Conservation (phyloP, 1,139 yeast species). For the Blastobotrys aristatus region DNA sequence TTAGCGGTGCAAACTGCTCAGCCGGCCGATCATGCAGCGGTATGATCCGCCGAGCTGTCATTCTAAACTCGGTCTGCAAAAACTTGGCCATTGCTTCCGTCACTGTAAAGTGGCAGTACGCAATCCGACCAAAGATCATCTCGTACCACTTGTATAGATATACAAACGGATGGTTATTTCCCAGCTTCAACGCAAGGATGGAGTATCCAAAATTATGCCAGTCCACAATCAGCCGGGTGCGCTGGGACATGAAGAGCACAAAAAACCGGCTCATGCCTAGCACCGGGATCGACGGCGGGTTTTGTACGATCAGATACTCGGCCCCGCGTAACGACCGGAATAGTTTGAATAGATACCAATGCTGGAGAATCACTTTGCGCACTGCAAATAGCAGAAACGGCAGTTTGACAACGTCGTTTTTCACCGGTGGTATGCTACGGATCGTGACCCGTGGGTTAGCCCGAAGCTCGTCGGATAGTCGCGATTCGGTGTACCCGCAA, state of each 20-base stretch:
- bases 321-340: constrained; percentile 56
- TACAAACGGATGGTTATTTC: constrained; percentile 57
- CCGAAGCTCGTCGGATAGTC: constrained; percentile 29
- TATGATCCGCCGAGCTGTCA: constrained; percentile 39
- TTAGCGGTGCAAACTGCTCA: constrained; percentile 54
- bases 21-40: constrained; percentile 44
- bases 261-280: constrained; percentile 58
- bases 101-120: constrained; percentile 74
- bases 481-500: constrained; percentile 70
- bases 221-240: constrained; percentile 69
- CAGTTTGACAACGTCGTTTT: constrained; percentile 38
- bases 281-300: constrained; percentile 91
- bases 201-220: constrained; percentile 96
- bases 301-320: constrained; percentile 67
- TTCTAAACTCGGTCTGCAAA: constrained; percentile 50
- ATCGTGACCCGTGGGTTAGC: constrained; percentile 25
- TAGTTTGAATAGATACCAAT: constrained; percentile 42
- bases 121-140: constrained; percentile 48
- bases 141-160: constrained; percentile 44
- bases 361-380: constrained; percentile 56
- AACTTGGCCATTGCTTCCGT: constrained; percentile 67
- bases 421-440: constrained; percentile 41
- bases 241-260: constrained; percentile 49
- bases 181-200: constrained; percentile 64
- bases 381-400: constrained; percentile 59